These are phyloP conservation scores for Globisporangium spinosum DNA, from an alignment of 352 stramenopile species.

Conservation along the genomic window DNA sequence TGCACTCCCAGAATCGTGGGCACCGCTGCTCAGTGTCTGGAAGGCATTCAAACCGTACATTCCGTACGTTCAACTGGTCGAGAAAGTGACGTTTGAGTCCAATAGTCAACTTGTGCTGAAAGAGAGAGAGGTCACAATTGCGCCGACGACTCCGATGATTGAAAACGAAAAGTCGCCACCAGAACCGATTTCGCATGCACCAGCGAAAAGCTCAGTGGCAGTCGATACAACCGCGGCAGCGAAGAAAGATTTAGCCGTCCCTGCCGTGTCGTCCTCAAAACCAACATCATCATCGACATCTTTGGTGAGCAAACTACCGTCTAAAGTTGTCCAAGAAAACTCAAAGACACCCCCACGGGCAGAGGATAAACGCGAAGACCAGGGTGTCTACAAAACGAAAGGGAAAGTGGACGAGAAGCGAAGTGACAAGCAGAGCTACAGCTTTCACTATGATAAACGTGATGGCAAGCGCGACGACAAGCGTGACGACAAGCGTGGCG, in stretches of 20 bases:
- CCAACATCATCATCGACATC: neutral
- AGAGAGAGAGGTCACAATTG: conserved; percentile 19
- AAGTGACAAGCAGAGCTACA: conserved; percentile 2
- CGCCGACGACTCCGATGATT: neutral
- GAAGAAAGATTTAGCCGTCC: neutral
- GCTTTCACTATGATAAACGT: neutral
- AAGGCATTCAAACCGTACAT: conserved; percentile 36
- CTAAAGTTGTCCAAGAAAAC: neutral
- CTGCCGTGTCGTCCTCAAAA: neutral
- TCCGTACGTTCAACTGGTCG: conserved; percentile 36
- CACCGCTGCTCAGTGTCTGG: conserved; percentile 27
- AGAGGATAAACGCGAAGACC: conserved; percentile 5
- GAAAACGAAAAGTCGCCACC: neutral
- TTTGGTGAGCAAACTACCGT: neutral
- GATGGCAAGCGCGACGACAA: conserved; percentile 8
- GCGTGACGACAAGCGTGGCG: conserved; percentile 2
- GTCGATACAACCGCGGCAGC: neutral
- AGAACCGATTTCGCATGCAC: neutral
- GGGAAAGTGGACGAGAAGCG: neutral
- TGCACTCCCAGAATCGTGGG: conserved; percentile 31
- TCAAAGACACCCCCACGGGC: neutral
- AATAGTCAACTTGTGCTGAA: conserved; percentile 17
- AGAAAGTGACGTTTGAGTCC: conserved; percentile 27
- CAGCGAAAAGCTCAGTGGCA: neutral
- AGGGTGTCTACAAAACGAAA: neutral